Percentiles rank a stretch among this genome's conserved stretches.
These are phyloP conservation scores for Phaeosphaeria sp. DNA, from an alignment of 2,329 filamentous ascomycete genomes.

Conservation along the genomic window DNA sequence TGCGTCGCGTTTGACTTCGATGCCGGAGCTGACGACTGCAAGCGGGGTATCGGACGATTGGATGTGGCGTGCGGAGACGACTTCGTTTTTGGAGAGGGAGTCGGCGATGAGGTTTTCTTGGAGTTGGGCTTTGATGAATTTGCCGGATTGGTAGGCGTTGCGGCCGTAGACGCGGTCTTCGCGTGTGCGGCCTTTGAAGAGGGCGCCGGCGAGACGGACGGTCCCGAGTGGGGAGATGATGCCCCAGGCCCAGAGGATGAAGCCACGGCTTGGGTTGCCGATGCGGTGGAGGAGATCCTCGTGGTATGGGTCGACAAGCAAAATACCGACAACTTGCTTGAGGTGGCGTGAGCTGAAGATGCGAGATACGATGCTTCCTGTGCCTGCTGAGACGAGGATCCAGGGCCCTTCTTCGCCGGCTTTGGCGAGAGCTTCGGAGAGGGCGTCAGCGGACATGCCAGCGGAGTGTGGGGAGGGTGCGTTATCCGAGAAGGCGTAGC, in stretches of 20 bases:
- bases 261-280: constrained; percentile 73
- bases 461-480: constrained; percentile 92
- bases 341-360: constrained; percentile 89
- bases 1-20: constrained; percentile 68
- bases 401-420: constrained; percentile 87
- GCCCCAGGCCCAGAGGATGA: constrained; percentile 85
- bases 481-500: constrained; percentile 87
- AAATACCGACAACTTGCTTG: constrained; percentile 74
- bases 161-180: constrained; percentile 86
- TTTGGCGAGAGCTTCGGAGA: constrained; percentile 83
- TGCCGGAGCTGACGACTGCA: constrained; percentile 82
- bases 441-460: constrained; percentile 86
- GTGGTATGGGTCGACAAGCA: constrained; percentile 88
- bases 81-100: constrained; percentile 83
- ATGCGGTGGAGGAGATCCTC: constrained; percentile 80
- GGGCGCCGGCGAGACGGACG: constrained; percentile 77
- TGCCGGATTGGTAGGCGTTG: constrained; percentile 78
- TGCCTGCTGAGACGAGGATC: constrained; percentile 84
- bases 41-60: constrained; percentile 78
- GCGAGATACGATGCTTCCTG: constrained; percentile 87
- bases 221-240: constrained; percentile 86
- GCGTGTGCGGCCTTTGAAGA: constrained; percentile 81
- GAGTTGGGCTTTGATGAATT: constrained; percentile 86
- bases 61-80: constrained; percentile 78
- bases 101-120: constrained; percentile 91